Conservation (phyloP, 345 rosid genomes). For the Dovyalis caffra region DNA sequence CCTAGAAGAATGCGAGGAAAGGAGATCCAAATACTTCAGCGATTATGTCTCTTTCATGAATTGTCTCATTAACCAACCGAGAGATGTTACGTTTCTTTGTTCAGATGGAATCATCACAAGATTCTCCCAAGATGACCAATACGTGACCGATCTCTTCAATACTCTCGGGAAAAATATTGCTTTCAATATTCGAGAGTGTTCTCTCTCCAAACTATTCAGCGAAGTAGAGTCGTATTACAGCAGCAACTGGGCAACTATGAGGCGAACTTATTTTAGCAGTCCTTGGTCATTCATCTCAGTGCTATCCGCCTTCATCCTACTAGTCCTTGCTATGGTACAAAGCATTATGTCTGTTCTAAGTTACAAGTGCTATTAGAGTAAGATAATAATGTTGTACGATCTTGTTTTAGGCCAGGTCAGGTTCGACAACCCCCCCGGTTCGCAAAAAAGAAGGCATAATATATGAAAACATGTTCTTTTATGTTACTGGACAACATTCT, state of each 20-base stretch:
- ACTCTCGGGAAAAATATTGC: not conserved
- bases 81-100: slow-evolving; percentile 6
- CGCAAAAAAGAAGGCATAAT: not conserved
- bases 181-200: slow-evolving; percentile 4
- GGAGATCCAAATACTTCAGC: slow-evolving; percentile 8
- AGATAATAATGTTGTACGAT: not conserved
- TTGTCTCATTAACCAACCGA: slow-evolving; percentile 16
- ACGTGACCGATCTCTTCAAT: slow-evolving; percentile 10
- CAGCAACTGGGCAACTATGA: slow-evolving; percentile 1
- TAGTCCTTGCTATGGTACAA: slow-evolving; percentile 1
- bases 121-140: not conserved
- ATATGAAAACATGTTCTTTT: not conserved
- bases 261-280: slow-evolving; percentile 9
- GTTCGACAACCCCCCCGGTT: too few relatives aligned
- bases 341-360: slow-evolving; percentile 1
- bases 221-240: slow-evolving; percentile 1
- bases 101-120: slow-evolving; percentile 12
- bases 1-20: slow-evolving; percentile 2
- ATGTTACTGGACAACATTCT: not conserved
- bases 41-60: slow-evolving; percentile 9
- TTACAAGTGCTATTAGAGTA: not conserved
- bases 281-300: slow-evolving; percentile 10
- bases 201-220: slow-evolving; percentile 6
- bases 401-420: not conserved
- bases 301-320: not conserved